Conservation (phyloP, 129 eudicot species). For the Rutidosis leptorrhynchoides region DNA sequence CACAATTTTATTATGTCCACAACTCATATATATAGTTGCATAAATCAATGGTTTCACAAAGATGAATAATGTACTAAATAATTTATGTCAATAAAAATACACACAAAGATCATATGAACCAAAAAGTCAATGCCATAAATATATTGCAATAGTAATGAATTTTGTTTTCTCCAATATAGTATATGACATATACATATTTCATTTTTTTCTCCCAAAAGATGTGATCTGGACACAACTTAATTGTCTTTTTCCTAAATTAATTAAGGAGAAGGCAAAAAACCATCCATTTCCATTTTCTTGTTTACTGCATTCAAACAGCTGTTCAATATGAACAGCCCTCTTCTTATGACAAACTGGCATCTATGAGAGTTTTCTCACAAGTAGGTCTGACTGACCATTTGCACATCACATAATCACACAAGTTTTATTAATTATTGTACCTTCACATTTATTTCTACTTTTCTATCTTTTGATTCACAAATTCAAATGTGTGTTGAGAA, state of each 20-base stretch:
- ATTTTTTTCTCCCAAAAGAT: background rate
- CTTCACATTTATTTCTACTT: background rate
- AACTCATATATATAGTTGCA: no score
- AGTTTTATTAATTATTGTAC: no score
- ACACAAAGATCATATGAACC: background rate
- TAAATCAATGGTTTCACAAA: background rate
- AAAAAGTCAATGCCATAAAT: background rate
- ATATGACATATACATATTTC: background rate
- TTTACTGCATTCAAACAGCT: conserved; percentile 9
- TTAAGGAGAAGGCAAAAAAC: background rate
- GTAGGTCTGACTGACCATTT: conserved; percentile 11
- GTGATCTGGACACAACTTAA: background rate
- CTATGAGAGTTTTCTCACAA: conserved; percentile 6
- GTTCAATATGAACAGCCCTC: background rate
- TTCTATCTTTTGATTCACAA: background rate
- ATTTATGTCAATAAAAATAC: background rate
- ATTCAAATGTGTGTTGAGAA: background rate
- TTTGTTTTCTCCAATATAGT: no score
- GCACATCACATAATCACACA: conserved; percentile 7
- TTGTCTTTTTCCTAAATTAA: conserved; percentile 20
- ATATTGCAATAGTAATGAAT: background rate
- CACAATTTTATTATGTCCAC: no score
- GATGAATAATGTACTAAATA: no score
- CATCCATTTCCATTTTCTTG: conserved; percentile 11
- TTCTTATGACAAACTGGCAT: conserved; percentile 10